phyloP scores from a whole-genome alignment of 2,329 filamentous ascomycete genomes.

The Zasmidium angulare region DNA sequence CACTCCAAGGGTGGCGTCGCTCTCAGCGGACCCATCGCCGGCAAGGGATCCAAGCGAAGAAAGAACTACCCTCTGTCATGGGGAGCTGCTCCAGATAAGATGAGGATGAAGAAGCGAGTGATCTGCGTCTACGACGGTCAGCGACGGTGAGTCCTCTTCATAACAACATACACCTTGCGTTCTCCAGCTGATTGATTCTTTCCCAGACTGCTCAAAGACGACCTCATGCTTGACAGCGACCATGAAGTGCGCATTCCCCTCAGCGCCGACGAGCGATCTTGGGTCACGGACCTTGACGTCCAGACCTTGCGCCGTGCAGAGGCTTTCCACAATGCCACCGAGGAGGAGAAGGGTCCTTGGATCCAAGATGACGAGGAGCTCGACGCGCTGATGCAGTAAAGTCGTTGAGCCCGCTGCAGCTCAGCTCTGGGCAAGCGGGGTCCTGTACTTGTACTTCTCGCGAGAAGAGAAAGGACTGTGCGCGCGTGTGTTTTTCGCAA shows the following conservation, averaged over 20 bases:
- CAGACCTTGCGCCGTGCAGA: conserved; percentile 87
- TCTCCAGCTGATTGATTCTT: too few species aligned
- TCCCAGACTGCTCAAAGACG: conserved; percentile 81
- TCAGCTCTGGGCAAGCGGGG: not conserved
- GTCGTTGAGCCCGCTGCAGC: not conserved
- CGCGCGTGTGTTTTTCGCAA: not conserved
- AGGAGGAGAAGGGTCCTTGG: conserved; percentile 87
- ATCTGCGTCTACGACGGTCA: conserved; percentile 88
- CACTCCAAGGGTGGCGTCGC: conserved; percentile 73
- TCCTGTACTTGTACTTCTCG: not conserved
- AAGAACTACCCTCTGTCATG: conserved; percentile 92
- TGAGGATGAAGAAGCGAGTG: conserved; percentile 98
- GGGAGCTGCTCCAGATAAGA: conserved; percentile 88
- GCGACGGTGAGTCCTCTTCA: conserved; percentile 45
- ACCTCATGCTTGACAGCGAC: conserved; percentile 96
- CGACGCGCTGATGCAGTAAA: conserved; percentile 54
- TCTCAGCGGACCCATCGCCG: conserved; percentile 48
- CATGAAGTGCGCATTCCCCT: conserved; percentile 89
- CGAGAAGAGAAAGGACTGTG: not conserved
- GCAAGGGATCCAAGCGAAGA: conserved; percentile 75
- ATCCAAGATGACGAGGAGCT: conserved; percentile 65
- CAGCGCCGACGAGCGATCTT: conserved; percentile 64
- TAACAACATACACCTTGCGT: too few species aligned
- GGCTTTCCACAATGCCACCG: conserved; percentile 74
- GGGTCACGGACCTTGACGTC: conserved; percentile 89